Conservation (phyloP, 2,329 filamentous ascomycete species). For the Fusarium zealandicum region DNA sequence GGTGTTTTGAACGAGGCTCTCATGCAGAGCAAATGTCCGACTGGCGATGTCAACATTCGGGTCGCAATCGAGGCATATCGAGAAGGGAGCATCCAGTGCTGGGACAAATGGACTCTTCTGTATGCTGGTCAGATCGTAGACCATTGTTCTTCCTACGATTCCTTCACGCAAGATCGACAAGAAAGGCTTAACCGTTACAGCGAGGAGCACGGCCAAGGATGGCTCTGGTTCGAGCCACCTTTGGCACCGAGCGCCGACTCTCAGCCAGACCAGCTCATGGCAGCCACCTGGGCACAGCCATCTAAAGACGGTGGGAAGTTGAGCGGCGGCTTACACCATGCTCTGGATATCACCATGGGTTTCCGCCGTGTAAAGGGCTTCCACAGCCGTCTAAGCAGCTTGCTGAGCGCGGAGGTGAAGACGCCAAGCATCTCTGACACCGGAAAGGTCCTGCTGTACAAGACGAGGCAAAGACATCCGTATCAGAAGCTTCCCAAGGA, state of each 20-base stretch:
- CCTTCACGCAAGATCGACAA: slow-evolving; percentile 35
- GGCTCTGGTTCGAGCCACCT: slow-evolving; percentile 40
- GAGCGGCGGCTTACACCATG: slow-evolving; percentile 5
- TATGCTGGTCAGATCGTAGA: slow-evolving; percentile 35
- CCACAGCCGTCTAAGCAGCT: slow-evolving; percentile 23
- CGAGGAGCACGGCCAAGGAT: slow-evolving; percentile 32
- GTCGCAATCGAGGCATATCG: slow-evolving; percentile 35
- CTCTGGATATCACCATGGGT: slow-evolving; percentile 39
- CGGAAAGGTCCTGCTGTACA: slow-evolving; percentile 30
- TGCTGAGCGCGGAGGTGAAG: neutral
- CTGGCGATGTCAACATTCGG: slow-evolving; percentile 25
- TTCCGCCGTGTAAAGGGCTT: slow-evolving; percentile 36
- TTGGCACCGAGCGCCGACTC: slow-evolving; percentile 20
- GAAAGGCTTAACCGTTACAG: slow-evolving; percentile 36
- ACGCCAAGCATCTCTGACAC: neutral
- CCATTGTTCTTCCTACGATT: slow-evolving; percentile 34
- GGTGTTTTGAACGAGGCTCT: slow-evolving; percentile 13
- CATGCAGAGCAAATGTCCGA: slow-evolving; percentile 12
- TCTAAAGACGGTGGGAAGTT: neutral
- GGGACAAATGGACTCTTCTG: slow-evolving; percentile 37
- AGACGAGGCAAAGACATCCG: slow-evolving; percentile 12
- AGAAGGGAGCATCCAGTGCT: slow-evolving; percentile 31
- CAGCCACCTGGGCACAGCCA: slow-evolving; percentile 38
- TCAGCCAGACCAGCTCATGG: slow-evolving; percentile 30
- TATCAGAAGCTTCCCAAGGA: neutral